Base-by-base conservation (phyloP, 2,329 filamentous ascomycete genomes). In the Raffaelea ambrosiae region DNA sequence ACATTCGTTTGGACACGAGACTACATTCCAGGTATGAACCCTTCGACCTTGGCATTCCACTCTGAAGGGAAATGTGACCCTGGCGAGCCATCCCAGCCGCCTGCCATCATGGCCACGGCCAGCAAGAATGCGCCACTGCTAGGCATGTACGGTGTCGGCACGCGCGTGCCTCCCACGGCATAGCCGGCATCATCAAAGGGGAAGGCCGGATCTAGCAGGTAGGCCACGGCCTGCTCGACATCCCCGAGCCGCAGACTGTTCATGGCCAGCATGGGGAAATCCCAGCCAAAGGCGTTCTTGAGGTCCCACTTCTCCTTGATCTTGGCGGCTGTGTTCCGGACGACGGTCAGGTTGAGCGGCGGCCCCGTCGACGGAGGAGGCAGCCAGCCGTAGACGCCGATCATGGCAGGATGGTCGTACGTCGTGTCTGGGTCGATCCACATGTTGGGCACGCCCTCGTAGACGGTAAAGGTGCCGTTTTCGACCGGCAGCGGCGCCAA, bases 81-180 rank as follows among this genome's bases (percentile, higher is more conserved):
- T n/a, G 66, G 64, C 42, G 57, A 58, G 2, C 67, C 72, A 55
- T 78, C 74, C 76, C 76, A 79, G 0, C 72, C 76, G 2, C 73
- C 74, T 11, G 72, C 71, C 70, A 79, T 71, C 73, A 79, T 77
- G 3, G 71, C 76, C 49, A 74, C 63, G 0, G 73, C 73, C 29
- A 76, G 57, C 55, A 80, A 53, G 49, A 80, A 61, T 2, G 67
- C 67, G 3, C 71, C 67, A 33, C 68, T 66, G 19, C 69, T 70
- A 0, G 76, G 76, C 49, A 80, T 77, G 58, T 80, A 80, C 10
- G 76, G 77, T 23, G 76, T 79, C 1, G 75, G 67, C 9, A 78
- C 76, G 39, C 71, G 64, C 4, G 65, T 62, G 1, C 73, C 73
- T 5, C 76, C 76, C 4, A 73, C 60, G 0, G 74, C 70, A 58